Evolutionary conservation across 2,329 filamentous ascomycete genomes (phyloP), one percentile per base, ranked within the genome.

Genomic region (Chaetomiaceae sp.): DNA sequence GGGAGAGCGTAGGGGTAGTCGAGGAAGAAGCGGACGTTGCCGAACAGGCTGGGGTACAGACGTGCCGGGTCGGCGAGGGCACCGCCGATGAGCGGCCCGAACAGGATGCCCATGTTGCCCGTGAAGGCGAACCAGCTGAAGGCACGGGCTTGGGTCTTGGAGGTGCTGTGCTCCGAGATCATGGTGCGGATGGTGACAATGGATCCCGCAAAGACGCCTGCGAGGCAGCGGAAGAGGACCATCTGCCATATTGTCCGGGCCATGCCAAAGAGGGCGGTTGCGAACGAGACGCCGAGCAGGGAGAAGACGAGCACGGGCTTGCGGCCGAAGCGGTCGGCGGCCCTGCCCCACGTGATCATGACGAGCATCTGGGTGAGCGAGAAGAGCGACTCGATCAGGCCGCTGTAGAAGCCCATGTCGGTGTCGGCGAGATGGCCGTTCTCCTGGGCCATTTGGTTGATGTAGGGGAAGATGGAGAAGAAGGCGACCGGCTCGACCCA

Each of bases 401-500:
- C 88, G 51, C 76, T 81, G 71, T 89, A 92, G 70, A 91, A 92
- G 2, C 88, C 88, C 3, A 89, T 81, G 64, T 89, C 83, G n/a
- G 76, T 69, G 39, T 79, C 71, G 1, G 74, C 65, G 2, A 92
- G 68, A 10, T 73, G 62, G 9, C 86, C 86, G 52, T 83, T 85
- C 50, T 78, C 73, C 65, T 79, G 72, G 33, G 88, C 82, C 87
- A 92, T 92, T 62, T 85, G 73, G 61, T 83, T 88, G 67, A 93
- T 79, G 68, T 87, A 92, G 1, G 87, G 86, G 60, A 92, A 87
- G 65, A 92, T 89, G 64, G 77, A 82, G 71, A 91, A 92, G 71
- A 89, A 92, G n/a, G 86, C 85, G 35, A 91, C 77, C 1, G 88
- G 87, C 62, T 92, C 88, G 39, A 88, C 73, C 21, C 87, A 63